A percentile compares a stretch with the other conserved stretches of the same genome.
These are phyloP conservation scores for Leccinum incarnatum DNA, from an alignment of 768 basidiomycete genomes.

Conservation along the genomic window DNA sequence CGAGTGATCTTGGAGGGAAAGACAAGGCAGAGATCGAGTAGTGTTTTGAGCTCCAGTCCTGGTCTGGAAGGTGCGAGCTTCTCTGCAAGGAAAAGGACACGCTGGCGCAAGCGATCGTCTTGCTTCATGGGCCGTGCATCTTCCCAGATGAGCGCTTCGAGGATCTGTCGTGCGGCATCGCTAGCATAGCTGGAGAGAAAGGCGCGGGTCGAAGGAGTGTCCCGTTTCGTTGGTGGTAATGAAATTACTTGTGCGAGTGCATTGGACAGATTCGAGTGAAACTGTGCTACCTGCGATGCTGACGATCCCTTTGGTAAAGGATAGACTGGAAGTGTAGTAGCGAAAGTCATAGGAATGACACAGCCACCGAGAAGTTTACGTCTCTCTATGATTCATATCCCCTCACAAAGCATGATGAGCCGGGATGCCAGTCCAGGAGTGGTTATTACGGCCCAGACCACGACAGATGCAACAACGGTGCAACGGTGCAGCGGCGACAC, in stretches of 20 bases:
- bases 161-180: conserved; percentile 49
- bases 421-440: too few relatives aligned
- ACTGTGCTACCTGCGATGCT: conserved; percentile 47
- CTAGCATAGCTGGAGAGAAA: conserved; percentile 60
- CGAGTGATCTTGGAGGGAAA: conserved; percentile 48
- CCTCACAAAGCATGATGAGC: too few relatives aligned
- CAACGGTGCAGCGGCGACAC: too few relatives aligned
- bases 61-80: conserved; percentile 41
- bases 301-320: conserved; percentile 54
- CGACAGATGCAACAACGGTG: too few relatives aligned
- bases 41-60: conserved; percentile 48
- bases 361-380: neutral
- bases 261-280: conserved; percentile 47
- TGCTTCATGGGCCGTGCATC: conserved; percentile 26
- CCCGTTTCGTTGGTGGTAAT: conserved; percentile 47
- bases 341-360: conserved; percentile 23
- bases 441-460: too few relatives aligned
- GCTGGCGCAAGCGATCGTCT: conserved; percentile 46
- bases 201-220: conserved; percentile 40
- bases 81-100: conserved; percentile 55
- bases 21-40: conserved; percentile 63
- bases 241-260: conserved; percentile 47
- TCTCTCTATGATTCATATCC: too few relatives aligned
- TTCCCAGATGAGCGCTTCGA: conserved; percentile 63
- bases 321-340: conserved; percentile 47